These are phyloP conservation scores for Breynia disticha DNA, from an alignment of 441 rosid genomes.

Conservation along the genomic window DNA sequence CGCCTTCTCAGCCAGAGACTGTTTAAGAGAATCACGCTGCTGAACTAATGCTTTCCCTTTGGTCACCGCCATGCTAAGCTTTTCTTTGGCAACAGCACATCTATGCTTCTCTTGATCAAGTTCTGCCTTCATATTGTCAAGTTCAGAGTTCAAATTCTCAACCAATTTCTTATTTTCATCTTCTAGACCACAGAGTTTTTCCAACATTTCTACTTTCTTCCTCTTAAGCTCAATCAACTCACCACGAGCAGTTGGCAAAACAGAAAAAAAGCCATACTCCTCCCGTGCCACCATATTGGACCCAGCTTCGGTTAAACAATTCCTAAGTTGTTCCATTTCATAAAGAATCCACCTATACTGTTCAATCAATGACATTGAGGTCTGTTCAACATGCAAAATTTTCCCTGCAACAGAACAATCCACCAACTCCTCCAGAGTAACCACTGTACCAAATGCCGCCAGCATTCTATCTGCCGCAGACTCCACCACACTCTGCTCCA, in stretches of 20 bases:
- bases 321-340: conserved; percentile 62
- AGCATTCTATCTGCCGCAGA: conserved; percentile 50
- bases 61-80: conserved; percentile 91
- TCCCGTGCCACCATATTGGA: conserved; percentile 38
- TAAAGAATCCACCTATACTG: conserved; percentile 52
- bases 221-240: conserved; percentile 51
- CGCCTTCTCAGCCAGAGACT: conserved; percentile 57
- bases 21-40: conserved; percentile 76
- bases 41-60: conserved; percentile 95
- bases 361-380: conserved; percentile 40
- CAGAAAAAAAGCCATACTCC: conserved; percentile 32
- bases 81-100: conserved; percentile 75
- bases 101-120: conserved; percentile 74
- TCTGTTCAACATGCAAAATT: conserved; percentile 48
- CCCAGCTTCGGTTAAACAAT: conserved; percentile 45
- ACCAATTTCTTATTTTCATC: conserved; percentile 45
- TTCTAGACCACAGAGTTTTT: conserved; percentile 40
- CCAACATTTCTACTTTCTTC: conserved; percentile 42
- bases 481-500: conserved; percentile 33
- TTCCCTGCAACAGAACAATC: conserved; percentile 48
- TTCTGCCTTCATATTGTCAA: conserved; percentile 39
- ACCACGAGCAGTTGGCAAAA: conserved; percentile 50
- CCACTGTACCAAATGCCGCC: conserved; percentile 42
- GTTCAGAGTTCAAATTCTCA: conserved; percentile 36
- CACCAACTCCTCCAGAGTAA: conserved; percentile 48